Evolutionary conservation across 768 basidiomycete species (phyloP), one percentile per base, ranked within the genome.

Genomic region (Suillus americanus): DNA sequence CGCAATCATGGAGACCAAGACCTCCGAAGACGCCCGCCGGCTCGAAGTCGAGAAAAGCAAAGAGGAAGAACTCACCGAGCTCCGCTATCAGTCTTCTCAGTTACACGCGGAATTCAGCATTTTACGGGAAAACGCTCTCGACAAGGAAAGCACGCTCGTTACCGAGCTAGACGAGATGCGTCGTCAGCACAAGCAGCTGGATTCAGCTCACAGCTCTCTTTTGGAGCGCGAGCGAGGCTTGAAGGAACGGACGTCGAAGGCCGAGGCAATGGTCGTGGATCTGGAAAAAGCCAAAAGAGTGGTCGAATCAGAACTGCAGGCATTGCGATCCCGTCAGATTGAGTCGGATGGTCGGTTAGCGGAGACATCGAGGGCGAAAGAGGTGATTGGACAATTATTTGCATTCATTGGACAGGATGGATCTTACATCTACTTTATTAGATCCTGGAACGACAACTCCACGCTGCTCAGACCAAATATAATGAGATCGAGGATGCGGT

Each of bases 401-500:
- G 20, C 25, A 28, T 59, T 41, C 20, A 12, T 35, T 38, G 48
- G 20, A 62, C 3, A 12, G 10, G 7, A 23, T 54, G 20, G 13
- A 41, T 5, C 40, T 59, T 13, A 59, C 40, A 7, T 30, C 25
- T 30, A 20, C 57, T 59, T 38, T 14, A 28, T 6, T 69, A 97
- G 94, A 82, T 79, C 50, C 78, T 94, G 56, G 93, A 96, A 68
- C 88, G 90, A 45, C 90, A 95, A 73, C 77, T 97, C n/a, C 74
- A 80, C 0, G 77, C 83, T 25, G 85, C 90, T 7, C 90, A 92
- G 70, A 81, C 84, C 41, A 93, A 93, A 70, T 90, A 89, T 65
- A 86, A 91, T 63, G 89, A 91, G 64, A 90, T 95, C 63, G 97
- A 99, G 75, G 97, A 99, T 72, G 85, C 89, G 0, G 85, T 93